Base-by-base conservation (phyloP, 2,329 filamentous ascomycete species). In the Fusarium sp. region DNA sequence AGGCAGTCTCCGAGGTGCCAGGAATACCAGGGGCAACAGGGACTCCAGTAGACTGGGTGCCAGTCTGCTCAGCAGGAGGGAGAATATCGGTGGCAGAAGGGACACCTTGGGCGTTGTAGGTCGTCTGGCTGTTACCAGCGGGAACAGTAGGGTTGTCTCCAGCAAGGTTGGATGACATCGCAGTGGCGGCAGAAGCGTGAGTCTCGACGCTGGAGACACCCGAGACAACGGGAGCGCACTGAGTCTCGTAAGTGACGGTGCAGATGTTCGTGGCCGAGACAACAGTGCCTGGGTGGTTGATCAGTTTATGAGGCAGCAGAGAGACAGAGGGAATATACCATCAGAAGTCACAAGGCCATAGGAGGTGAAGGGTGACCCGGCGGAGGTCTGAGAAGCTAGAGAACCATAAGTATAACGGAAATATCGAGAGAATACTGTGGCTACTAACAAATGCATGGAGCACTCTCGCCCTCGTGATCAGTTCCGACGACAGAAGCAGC, bases 211-310 rank as follows among this genome's bases (percentile, higher is more conserved):
- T 43, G 18, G 27, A 43, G 7, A 39, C 73, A 39, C 71, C 77
- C 25, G 76, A 76, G 48, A 75, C 67, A 46, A 73, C 70, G 45
- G 74, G 61, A 31, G 72, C 63, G 70, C 79, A 81, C 51, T 73
- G 65, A 31, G 78, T 80, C 56, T 72, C 74, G 27, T 77, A 72
- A 27, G 78, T 65, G 48, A 80, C 59, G 63, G 73, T 75, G 74
- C 79, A 80, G 53, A 77, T 65, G 69, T 78, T 79, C 67, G 79
- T 73, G 27, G 77, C 75, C 65, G 77, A 76, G 41, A 80, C 63
- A 29, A 77, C 51, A 21, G 69, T 66, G 4, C 77, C 78, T 80
- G 41, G 20, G 10, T n/a, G 42, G 10, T 51, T 39, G 43, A 58
- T 46, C 35, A 41, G 41, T 21, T 11, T 20, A 21, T 18, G 21